Evolutionary conservation across 75 land plant genomes (phyloP).

Genomic region (Cryptomeria japonica): DNA sequence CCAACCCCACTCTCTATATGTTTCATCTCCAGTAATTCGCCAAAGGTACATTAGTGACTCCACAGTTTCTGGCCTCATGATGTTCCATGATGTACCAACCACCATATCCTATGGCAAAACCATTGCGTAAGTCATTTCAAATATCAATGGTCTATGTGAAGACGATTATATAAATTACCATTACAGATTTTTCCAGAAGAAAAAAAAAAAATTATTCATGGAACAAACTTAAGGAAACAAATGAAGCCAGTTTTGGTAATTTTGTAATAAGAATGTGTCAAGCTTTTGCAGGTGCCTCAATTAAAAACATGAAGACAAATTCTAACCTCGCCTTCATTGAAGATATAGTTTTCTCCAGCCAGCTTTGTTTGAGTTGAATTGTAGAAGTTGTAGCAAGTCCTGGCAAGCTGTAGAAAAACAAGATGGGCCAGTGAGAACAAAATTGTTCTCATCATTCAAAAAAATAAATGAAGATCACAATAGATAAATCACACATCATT

Average conservation of each 20-base stretch:
- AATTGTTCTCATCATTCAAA: background rate
- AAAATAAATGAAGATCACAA: background rate
- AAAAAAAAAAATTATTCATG: background rate
- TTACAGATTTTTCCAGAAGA: too few species aligned
- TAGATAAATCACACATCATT: background rate
- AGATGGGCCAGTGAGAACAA: background rate
- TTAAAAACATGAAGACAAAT: background rate
- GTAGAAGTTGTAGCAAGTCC: conserved; percentile 97
- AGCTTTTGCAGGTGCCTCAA: background rate
- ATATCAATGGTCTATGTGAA: background rate
- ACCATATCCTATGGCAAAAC: conserved; percentile 70
- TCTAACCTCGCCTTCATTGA: conserved; percentile 65
- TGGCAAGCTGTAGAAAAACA: conserved; percentile 66
- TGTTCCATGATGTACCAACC: conserved; percentile 95
- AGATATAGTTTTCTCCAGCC: conserved; percentile 95
- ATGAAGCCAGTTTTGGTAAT: background rate
- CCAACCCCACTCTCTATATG: conserved; percentile 99
- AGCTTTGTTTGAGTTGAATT: conserved; percentile 88
- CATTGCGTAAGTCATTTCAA: background rate
- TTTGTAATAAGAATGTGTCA: background rate
- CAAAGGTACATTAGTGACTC: conserved; percentile 96
- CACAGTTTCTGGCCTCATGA: conserved; percentile 95
- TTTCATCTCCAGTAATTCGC: conserved; percentile 85
- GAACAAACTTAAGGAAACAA: background rate
- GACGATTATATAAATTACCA: background rate